Evolutionary conservation across 2,329 filamentous ascomycete species (phyloP).

Genomic region (Fusarium beomiforme): DNA sequence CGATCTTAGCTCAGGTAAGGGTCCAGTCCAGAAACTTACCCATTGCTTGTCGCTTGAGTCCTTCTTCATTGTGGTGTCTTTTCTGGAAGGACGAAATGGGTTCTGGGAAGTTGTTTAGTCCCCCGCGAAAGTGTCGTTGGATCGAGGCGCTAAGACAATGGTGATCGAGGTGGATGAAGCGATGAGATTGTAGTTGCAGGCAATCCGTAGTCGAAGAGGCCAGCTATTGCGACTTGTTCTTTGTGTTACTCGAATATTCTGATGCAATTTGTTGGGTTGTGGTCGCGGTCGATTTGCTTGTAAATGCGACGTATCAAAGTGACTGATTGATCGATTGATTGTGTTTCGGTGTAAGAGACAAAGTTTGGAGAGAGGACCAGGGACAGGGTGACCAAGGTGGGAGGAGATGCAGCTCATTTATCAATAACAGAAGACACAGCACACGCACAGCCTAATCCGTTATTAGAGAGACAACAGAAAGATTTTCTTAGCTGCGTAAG

Average conservation of each 20-base stretch:
- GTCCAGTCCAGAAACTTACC: conserved; percentile 54
- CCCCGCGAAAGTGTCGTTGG: background rate
- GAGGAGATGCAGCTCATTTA: conserved; percentile 31
- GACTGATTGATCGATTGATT: background rate
- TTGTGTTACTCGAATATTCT: background rate
- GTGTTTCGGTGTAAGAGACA: background rate
- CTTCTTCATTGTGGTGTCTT: conserved; percentile 29
- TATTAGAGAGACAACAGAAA: background rate
- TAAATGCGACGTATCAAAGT: background rate
- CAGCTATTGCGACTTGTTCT: background rate
- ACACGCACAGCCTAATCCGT: conserved; percentile 5
- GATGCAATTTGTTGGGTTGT: background rate
- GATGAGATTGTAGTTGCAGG: background rate
- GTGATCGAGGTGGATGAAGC: background rate
- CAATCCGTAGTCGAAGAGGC: background rate
- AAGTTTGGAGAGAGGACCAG: background rate
- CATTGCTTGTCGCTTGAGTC: conserved; percentile 58
- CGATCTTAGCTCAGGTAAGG: conserved; percentile 17
- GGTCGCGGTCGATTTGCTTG: background rate
- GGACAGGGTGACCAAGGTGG: conserved; percentile 11
- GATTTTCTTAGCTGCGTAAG: conserved; percentile 8
- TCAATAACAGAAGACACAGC: conserved; percentile 4
- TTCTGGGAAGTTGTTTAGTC: background rate
- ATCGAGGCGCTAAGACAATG: background rate
- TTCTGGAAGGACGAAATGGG: background rate